Conservation (phyloP, 768 basidiomycete genomes). For the Russula foetens region DNA sequence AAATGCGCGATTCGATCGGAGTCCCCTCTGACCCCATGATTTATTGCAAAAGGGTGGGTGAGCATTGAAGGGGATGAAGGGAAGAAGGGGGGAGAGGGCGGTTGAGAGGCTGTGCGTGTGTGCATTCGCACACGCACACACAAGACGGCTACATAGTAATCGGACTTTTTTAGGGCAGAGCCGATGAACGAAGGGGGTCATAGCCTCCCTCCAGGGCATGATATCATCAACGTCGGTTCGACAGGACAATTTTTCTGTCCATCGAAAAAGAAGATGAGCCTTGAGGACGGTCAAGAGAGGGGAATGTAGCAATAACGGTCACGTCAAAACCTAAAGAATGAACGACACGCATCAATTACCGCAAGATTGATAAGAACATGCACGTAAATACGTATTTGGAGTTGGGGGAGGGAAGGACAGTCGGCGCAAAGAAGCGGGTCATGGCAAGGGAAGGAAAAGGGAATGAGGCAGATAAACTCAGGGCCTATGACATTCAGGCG, state of each 20-base stretch:
- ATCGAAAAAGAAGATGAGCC: constrained; percentile 8
- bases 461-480: constrained; percentile 15
- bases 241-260: not conserved
- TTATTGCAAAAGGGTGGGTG: not conserved
- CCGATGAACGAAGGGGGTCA: not conserved
- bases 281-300: not conserved
- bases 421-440: constrained; percentile 16
- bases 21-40: not conserved
- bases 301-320: not conserved
- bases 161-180: not conserved
- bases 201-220: not conserved
- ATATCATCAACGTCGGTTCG: constrained; percentile 11
- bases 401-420: not conserved
- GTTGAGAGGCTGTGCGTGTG: not conserved
- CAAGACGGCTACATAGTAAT: not conserved
- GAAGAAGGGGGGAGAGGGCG: not conserved
- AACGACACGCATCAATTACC: constrained; percentile 6
- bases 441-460: constrained; percentile 1
- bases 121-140: not conserved
- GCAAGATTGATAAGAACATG: constrained; percentile 13
- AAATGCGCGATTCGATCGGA: constrained; percentile 8
- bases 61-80: not conserved
- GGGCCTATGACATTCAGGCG: constrained; percentile 13
- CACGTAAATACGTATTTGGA: constrained; percentile 15
- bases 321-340: constrained; percentile 12